Evolutionary conservation across 23 red algal species (phyloP).

Genomic region (Gracilaria gracilis): DNA sequence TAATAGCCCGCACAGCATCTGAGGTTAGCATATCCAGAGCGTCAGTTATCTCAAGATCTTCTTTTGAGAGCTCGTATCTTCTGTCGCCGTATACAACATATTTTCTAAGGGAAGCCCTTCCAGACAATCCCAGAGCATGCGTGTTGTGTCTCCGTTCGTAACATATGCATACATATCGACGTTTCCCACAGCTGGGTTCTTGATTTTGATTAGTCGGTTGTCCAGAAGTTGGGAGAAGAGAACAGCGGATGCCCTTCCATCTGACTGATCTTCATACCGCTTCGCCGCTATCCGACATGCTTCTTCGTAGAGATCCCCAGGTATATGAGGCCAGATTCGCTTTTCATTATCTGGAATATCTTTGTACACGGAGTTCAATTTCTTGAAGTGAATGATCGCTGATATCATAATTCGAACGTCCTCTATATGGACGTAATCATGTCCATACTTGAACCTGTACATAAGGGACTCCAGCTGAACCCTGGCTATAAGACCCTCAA

Average conservation of each 20-base stretch:
- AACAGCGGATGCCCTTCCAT: slow-evolving; percentile 20
- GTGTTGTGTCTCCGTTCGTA: slow-evolving; percentile 8
- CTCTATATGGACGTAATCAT: slow-evolving; percentile 24
- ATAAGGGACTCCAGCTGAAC: slow-evolving; percentile 26
- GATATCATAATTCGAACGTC: slow-evolving; percentile 36
- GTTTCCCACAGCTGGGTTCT: slow-evolving; percentile 17
- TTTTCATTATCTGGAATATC: background rate
- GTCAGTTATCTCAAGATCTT: slow-evolving; percentile 3
- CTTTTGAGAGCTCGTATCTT: background rate
- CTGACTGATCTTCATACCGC: slow-evolving; percentile 6
- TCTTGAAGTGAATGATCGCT: slow-evolving; percentile 34
- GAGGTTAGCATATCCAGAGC: slow-evolving; percentile 5
- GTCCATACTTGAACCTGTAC: slow-evolving; percentile 36
- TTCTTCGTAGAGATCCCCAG: slow-evolving; percentile 22
- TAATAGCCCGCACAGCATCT: slow-evolving; percentile 1
- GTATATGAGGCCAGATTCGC: slow-evolving; percentile 20
- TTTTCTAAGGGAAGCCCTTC: background rate
- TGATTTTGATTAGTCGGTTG: slow-evolving; percentile 8
- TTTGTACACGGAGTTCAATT: slow-evolving; percentile 16
- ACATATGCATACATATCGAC: slow-evolving; percentile 34
- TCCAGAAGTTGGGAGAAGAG: slow-evolving; percentile 24
- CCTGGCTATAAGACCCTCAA: slow-evolving; percentile 22
- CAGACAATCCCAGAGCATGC: slow-evolving; percentile 21
- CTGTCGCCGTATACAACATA: background rate
- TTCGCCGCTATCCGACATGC: slow-evolving; percentile 21